Conservation (phyloP, 2,329 filamentous ascomycete species). For the Madurella fahalii region DNA sequence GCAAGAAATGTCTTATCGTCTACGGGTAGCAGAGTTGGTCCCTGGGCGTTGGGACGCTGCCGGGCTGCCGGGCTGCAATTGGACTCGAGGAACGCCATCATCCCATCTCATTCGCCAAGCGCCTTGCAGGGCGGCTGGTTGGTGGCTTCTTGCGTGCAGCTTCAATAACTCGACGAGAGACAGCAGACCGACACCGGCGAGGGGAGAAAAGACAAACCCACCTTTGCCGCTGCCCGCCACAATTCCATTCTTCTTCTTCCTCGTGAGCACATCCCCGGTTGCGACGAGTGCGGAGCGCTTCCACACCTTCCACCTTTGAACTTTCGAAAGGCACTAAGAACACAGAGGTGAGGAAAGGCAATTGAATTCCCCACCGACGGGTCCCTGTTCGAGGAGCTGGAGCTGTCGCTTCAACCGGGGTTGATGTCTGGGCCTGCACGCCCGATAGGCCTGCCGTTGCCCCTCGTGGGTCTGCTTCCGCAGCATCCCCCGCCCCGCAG, state of each 20-base stretch:
- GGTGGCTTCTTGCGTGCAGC: neutral
- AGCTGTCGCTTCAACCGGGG: neutral
- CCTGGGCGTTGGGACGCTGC: neutral
- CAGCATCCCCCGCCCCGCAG: neutral
- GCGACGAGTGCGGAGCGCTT: no score
- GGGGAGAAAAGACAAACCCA: neutral
- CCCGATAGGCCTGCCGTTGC: slow-evolving; percentile 9
- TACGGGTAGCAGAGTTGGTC: neutral
- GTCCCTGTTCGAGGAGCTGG: neutral
- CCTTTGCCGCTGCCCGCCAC: neutral
- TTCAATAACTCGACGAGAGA: neutral
- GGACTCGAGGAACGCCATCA: neutral
- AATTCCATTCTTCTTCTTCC: neutral
- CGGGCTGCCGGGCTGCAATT: neutral
- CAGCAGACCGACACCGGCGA: neutral
- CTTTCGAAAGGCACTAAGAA: no score
- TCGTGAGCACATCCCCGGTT: neutral
- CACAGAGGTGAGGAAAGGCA: neutral
- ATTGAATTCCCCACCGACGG: slow-evolving; percentile 7
- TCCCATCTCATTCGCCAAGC: neutral
- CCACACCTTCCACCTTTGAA: no score
- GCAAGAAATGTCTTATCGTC: neutral
- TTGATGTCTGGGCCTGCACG: neutral
- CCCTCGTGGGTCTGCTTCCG: neutral
- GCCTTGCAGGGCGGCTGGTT: neutral